Conservation (phyloP, 2,329 filamentous ascomycete species). For the Colletotrichum limetticola region DNA sequence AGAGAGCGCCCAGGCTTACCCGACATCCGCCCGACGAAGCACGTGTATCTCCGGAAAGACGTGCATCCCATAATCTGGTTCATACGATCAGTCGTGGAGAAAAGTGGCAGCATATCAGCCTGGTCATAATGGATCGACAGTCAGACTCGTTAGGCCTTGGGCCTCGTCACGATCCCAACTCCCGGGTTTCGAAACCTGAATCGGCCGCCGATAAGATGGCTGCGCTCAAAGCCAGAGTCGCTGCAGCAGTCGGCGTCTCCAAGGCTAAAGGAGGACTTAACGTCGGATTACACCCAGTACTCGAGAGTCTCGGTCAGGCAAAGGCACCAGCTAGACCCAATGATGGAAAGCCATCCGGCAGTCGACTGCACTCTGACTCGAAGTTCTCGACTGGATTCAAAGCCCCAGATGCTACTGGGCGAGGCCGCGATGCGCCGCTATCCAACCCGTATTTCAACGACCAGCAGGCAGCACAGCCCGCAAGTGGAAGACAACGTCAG, state of each 20-base stretch:
- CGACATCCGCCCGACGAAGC: background rate
- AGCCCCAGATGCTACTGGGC: conserved; percentile 49
- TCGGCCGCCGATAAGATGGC: conserved; percentile 75
- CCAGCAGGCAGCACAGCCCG: conserved; percentile 69
- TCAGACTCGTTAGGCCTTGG: conserved; percentile 63
- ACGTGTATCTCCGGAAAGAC: background rate
- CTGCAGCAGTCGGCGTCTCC: conserved; percentile 73
- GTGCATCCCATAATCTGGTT: background rate
- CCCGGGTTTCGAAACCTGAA: conserved; percentile 65
- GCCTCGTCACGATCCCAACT: conserved; percentile 64
- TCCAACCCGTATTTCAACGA: conserved; percentile 86
- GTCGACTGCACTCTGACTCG: conserved; percentile 28
- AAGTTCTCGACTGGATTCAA: conserved; percentile 22
- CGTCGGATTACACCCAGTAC: conserved; percentile 80
- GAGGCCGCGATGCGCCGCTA: conserved; percentile 41
- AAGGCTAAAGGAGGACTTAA: conserved; percentile 76
- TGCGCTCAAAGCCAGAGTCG: conserved; percentile 82
- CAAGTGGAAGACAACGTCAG: conserved; percentile 69
- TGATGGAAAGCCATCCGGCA: conserved; percentile 37
- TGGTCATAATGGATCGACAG: conserved; percentile 60
- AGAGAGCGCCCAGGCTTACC: background rate
- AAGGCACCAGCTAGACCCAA: conserved; percentile 54
- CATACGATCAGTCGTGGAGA: background rate
- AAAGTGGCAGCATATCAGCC: background rate
- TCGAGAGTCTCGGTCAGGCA: conserved; percentile 67